Base-by-base conservation (phyloP, 768 basidiomycete species). In the Xerocomus potaroensis region DNA sequence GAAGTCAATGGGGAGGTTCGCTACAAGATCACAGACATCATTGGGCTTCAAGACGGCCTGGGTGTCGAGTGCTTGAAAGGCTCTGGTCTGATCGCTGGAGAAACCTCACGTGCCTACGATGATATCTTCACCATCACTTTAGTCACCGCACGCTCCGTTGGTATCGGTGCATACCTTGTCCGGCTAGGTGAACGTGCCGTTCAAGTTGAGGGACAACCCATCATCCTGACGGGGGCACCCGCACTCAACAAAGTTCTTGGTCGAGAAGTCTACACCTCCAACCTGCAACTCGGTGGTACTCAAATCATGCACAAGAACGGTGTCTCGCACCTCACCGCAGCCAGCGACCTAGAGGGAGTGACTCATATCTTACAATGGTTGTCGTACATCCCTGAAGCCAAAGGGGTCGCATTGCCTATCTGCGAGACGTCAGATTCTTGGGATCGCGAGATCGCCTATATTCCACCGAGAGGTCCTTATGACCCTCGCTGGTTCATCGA, bases 281-380 rank as follows among this genome's bases (percentile, higher is more conserved):
- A 98, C 68, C 69, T 99, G 57, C 96, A 98, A 67, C 88, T 99
- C 49, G 96, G 96, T 53, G 96, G 96, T 45, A 98, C 96, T n/a
- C 96, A 99, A 63, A 98, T 99, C 75, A 98, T 99, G 96, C 89
- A 92, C 81, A 97, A 97, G 81, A 99, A 99, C 63, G 96, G 96
- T 69, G 90, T 98, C 45, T 96, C 95, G 5, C 96, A 99, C 65
- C 73, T 98, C 48, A 94, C 91, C 4, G 94, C 96, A 27, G 81
- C 81, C 58, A 97, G 92, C 64, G 96, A 99, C 64, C 73, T 99
- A 27, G 91, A 98, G 67, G 96, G 96, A 48, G 92, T 94, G 14
- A 84, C 85, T 21, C 87, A 93, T 49, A 97, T 98, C 55, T 72
- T 97, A 36, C 81, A 92, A 56, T 99, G 96, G 92, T 65, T 99